phyloP scores from a whole-genome alignment of 129 eudicot genomes.

The Centrapalus pauciflorus region DNA sequence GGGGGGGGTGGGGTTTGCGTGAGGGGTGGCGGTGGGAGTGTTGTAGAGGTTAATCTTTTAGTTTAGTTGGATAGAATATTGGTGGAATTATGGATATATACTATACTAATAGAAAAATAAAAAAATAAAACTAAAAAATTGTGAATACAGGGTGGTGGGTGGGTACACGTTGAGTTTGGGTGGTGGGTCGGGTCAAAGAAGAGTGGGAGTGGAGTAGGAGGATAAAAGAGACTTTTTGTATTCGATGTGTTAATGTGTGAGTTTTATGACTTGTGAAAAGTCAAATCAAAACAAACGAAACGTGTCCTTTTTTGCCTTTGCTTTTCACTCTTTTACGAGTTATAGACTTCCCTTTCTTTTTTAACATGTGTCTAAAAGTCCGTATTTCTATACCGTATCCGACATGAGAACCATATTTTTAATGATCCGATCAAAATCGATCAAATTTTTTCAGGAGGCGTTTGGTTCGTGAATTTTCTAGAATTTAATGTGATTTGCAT shows the following conservation, averaged over 20 bases:
- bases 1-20: conserved; percentile 47
- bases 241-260: too few species aligned
- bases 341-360: conserved; percentile 2
- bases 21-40: conserved; percentile 62
- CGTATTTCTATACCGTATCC: too few species aligned
- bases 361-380: neutral
- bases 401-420: too few species aligned
- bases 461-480: too few species aligned
- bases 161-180: conserved; percentile 40
- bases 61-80: conserved; percentile 29
- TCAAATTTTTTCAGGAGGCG: too few species aligned
- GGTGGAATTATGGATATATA: neutral
- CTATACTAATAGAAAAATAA: neutral
- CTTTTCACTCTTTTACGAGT: too few species aligned
- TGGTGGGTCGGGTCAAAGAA: conserved; percentile 28
- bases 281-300: conserved; percentile 19
- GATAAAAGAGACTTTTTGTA: neutral
- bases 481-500: too few species aligned
- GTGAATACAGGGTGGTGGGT: conserved; percentile 6
- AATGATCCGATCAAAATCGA: too few species aligned
- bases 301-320: conserved; percentile 13
- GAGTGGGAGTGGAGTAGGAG: conserved; percentile 51
- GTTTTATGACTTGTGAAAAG: conserved; percentile 1
- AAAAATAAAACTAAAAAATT: neutral
- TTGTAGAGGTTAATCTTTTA: conserved; percentile 35